These are phyloP conservation scores for Phytophthora sp. DNA, from an alignment of 352 stramenopile species.

Conservation along the genomic window DNA sequence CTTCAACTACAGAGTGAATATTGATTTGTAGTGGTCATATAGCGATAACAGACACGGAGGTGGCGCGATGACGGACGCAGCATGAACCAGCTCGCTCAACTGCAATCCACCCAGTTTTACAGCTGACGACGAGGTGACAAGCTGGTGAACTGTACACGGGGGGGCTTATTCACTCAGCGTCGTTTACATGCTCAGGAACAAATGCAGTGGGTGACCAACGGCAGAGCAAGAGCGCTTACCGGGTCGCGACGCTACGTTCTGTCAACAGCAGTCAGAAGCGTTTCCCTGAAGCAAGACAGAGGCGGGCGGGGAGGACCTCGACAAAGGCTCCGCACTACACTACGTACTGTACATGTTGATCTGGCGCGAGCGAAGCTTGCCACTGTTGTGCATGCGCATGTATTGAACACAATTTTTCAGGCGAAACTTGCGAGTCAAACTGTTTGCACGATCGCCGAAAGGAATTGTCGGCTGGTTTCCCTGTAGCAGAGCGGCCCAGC, in stretches of 20 bases:
- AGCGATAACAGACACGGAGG: slow-evolving; percentile 6
- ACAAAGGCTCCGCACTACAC: slow-evolving; percentile 8
- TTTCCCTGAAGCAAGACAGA: slow-evolving; percentile 27
- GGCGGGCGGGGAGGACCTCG: slow-evolving; percentile 29
- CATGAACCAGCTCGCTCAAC: background rate
- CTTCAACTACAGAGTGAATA: too few relatives aligned
- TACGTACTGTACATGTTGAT: too few relatives aligned
- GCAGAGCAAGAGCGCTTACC: slow-evolving; percentile 22
- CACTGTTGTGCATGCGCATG: background rate
- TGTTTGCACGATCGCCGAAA: slow-evolving; percentile 34
- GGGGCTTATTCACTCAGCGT: slow-evolving; percentile 28
- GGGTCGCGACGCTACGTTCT: slow-evolving; percentile 39
- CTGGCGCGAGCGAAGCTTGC: too few relatives aligned
- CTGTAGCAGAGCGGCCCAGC: slow-evolving; percentile 12
- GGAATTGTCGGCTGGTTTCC: slow-evolving; percentile 35
- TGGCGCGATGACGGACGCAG: too few relatives aligned
- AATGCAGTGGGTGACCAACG: slow-evolving; percentile 25
- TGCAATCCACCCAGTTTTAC: slow-evolving; percentile 14
- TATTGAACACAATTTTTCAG: slow-evolving; percentile 32
- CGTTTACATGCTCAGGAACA: slow-evolving; percentile 21
- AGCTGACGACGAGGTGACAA: slow-evolving; percentile 13
- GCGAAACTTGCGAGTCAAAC: slow-evolving; percentile 11
- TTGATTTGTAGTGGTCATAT: slow-evolving; percentile 23
- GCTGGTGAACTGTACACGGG: slow-evolving; percentile 29
- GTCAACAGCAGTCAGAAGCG: slow-evolving; percentile 43